phyloP scores from a whole-genome alignment of 305 asterid species.

The Fraxinus paxiana region DNA sequence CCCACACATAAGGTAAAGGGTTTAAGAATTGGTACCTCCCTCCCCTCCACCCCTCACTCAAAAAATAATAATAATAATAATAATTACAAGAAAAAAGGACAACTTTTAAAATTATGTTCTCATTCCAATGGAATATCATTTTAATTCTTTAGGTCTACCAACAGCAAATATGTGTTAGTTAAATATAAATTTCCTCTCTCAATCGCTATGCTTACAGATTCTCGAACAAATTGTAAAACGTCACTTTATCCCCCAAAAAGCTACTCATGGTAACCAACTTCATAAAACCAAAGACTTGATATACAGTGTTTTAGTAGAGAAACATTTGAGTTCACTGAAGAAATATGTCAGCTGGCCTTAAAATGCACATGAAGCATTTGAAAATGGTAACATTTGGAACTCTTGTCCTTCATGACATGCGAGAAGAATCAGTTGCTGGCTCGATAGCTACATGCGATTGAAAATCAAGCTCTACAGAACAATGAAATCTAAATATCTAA shows the following conservation, averaged over 20 bases:
- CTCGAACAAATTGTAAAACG: neutral
- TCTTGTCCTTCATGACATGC: neutral
- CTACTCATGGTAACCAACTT: neutral
- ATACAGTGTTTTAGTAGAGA: neutral
- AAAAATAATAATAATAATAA: no score
- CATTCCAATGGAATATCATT: constrained; percentile 11
- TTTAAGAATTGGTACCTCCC: neutral
- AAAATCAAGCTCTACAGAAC: neutral
- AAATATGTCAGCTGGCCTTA: constrained; percentile 12
- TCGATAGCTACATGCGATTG: neutral
- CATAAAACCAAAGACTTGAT: constrained; percentile 11
- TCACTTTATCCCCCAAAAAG: constrained; percentile 1
- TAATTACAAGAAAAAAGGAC: neutral
- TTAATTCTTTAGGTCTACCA: constrained; percentile 4
- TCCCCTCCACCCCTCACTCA: neutral
- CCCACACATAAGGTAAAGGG: neutral
- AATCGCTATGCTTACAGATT: neutral
- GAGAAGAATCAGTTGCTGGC: constrained; percentile 8
- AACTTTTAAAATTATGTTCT: constrained; percentile 10
- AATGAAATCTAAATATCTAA: neutral
- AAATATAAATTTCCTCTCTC: neutral
- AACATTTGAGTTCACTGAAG: neutral
- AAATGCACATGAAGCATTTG: neutral
- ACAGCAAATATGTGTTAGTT: neutral
- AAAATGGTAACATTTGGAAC: neutral